Percentiles rank a stretch among this genome's conserved stretches.
Evolutionary conservation across 2,329 filamentous ascomycete genomes (phyloP).

Genomic region (Paraphaeosphaeria minitans): DNA sequence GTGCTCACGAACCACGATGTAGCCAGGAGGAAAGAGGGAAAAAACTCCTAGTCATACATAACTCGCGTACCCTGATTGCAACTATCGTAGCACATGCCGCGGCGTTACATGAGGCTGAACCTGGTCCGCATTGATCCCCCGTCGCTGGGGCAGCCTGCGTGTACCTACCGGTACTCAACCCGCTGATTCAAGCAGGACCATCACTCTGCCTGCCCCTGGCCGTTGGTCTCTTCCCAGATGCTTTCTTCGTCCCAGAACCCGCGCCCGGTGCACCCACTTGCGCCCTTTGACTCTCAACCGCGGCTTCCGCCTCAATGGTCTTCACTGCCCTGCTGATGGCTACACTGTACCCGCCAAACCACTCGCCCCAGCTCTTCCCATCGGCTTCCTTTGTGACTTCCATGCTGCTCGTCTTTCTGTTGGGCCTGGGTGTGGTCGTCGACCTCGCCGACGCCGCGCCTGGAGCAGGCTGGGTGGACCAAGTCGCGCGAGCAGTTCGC

Average conservation of each 20-base stretch:
- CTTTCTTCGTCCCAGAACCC: constrained; percentile 11
- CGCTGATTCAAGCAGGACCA: neutral
- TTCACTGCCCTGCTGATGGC: constrained; percentile 43
- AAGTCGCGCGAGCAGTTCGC: constrained; percentile 18
- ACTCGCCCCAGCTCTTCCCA: constrained; percentile 43
- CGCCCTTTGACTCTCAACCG: constrained; percentile 34
- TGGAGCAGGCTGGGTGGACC: neutral
- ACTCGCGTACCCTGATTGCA: neutral
- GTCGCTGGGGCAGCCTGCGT: neutral
- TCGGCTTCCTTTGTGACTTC: constrained; percentile 23
- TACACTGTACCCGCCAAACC: constrained; percentile 47
- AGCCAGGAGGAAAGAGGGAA: too few species aligned
- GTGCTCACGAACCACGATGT: too few species aligned
- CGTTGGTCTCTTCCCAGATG: constrained; percentile 14
- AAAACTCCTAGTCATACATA: neutral
- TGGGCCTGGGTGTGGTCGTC: constrained; percentile 16
- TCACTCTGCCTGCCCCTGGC: constrained; percentile 17
- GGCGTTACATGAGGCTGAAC: neutral
- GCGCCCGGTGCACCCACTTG: constrained; percentile 9
- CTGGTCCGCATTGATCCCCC: too few species aligned
- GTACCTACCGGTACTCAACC: neutral
- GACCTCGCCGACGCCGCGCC: constrained; percentile 8
- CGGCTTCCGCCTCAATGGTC: constrained; percentile 45
- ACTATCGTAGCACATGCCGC: neutral
- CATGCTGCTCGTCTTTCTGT: constrained; percentile 10